Evolutionary conservation across 148 eudicot genomes (phyloP), one percentile per base, ranked within the genome.

Genomic region (Nyssa sinensis): DNA sequence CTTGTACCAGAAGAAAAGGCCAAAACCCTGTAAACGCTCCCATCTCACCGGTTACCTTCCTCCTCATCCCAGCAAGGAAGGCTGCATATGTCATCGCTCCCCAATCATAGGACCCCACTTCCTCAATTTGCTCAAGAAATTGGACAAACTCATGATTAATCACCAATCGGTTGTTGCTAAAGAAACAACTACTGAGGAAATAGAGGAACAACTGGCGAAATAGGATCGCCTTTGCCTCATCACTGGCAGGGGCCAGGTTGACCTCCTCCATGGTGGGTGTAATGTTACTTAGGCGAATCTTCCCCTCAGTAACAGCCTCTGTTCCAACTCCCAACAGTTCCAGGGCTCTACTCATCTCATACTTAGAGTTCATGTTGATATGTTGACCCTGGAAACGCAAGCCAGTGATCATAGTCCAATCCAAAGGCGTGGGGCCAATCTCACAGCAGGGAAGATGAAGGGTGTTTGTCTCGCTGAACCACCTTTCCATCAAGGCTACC

Each of bases 1-100:
- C n/a, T n/a, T n/a, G 13, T 47, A 47, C 53, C 14, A 47, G 53
- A 47, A 29, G 24, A 53, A 12, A 49, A 9, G 33, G 41, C 73
- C 73, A 70, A 39, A 70, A 70, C 16, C 62, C 62, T 28, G 73
- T 70, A 70, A 70, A 70, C 10, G 73, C 73, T 53, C 73, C 73
- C 29, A n/a, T 53, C 41, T 70, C 73, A 9, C 44, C 62, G 5
- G 73, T 70, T 4, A 70, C 62, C 62, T 70, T 70, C 29, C 62
- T 70, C 33, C 73, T 70, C 73, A 70, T 70, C 62, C 73, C 73
- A 31, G 44, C 37, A 49, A 70, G 73, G 21, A 70, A 70, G 9
- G 73, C 63, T 4, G 73, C 39, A 70, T 28, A 70, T 70, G 73
- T 70, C 8, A 70, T 31, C 7, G 44, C 73, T 8, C 63, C 61